phyloP scores from a whole-genome alignment of 2,329 filamentous ascomycete species.

The Calonectria pseudoreteaudii region DNA sequence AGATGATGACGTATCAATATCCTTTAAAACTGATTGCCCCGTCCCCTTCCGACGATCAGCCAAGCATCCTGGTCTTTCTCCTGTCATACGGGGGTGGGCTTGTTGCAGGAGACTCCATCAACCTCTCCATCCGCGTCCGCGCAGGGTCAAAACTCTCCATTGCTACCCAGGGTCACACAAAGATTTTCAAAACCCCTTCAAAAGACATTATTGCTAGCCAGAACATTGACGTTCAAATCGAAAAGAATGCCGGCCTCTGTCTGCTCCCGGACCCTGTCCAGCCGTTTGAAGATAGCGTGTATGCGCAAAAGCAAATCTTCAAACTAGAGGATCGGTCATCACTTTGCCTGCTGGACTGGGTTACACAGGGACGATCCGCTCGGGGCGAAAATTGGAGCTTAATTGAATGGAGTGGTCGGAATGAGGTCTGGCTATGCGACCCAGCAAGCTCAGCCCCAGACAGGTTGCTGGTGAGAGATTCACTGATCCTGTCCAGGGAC shows the following conservation, averaged over 20 bases:
- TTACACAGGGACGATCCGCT: slow-evolving; percentile 86
- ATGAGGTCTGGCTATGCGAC: slow-evolving; percentile 79
- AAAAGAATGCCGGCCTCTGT: slow-evolving; percentile 66
- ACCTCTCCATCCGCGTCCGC: slow-evolving; percentile 76
- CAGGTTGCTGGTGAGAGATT: slow-evolving; percentile 85
- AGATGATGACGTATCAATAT: slow-evolving; percentile 87
- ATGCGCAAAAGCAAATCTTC: slow-evolving; percentile 87
- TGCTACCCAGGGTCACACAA: slow-evolving; percentile 86
- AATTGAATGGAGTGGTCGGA: slow-evolving; percentile 81
- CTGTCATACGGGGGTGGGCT: slow-evolving; percentile 95
- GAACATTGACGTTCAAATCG: slow-evolving; percentile 63
- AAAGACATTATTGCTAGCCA: slow-evolving; percentile 69
- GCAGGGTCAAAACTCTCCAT: slow-evolving; percentile 74
- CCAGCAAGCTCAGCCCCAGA: slow-evolving; percentile 49
- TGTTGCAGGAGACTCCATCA: slow-evolving; percentile 86
- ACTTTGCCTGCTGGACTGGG: slow-evolving; percentile 92
- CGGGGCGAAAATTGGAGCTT: slow-evolving; percentile 92
- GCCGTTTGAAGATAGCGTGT: slow-evolving; percentile 86
- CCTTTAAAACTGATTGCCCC: slow-evolving; percentile 94
- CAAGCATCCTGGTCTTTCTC: slow-evolving; percentile 85
- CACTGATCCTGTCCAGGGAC: slow-evolving; percentile 77
- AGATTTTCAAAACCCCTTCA: slow-evolving; percentile 86
- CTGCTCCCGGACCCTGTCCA: slow-evolving; percentile 92
- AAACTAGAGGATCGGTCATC: slow-evolving; percentile 67
- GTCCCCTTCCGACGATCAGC: slow-evolving; percentile 70